Evolutionary conservation across 345 rosid genomes (phyloP).

Genomic region (Mercurialis annua): DNA sequence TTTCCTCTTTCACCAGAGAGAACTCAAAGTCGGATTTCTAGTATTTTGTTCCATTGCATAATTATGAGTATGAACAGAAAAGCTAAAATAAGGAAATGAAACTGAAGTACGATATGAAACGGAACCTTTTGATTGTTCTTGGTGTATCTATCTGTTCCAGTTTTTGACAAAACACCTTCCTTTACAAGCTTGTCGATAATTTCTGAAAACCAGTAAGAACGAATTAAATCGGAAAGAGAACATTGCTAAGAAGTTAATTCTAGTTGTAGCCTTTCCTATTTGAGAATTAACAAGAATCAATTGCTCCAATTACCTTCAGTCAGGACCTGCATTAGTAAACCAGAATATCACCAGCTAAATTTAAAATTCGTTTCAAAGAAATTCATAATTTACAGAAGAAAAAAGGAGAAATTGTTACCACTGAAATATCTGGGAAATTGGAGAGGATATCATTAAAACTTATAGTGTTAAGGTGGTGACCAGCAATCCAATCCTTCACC

Average conservation of each 20-base stretch:
- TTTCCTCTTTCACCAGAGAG: constrained; percentile 70
- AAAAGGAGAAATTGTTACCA: constrained; percentile 35
- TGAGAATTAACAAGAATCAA: constrained; percentile 17
- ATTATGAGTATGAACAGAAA: constrained; percentile 6
- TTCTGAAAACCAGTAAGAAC: constrained; percentile 47
- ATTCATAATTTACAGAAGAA: not conserved
- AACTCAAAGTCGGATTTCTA: constrained; percentile 59
- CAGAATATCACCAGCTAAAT: not conserved
- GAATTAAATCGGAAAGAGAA: constrained; percentile 11
- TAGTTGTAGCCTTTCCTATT: constrained; percentile 13
- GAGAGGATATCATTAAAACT: constrained; percentile 74
- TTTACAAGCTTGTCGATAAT: constrained; percentile 75
- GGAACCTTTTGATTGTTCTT: constrained; percentile 58
- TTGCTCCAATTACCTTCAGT: constrained; percentile 59
- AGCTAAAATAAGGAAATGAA: not conserved
- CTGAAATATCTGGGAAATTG: constrained; percentile 77
- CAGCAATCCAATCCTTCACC: constrained; percentile 77
- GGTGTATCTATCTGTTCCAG: constrained; percentile 59
- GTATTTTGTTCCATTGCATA: constrained; percentile 8
- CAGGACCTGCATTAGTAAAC: constrained; percentile 53
- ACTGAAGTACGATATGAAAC: not conserved
- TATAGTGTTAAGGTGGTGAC: constrained; percentile 46
- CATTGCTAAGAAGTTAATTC: not conserved
- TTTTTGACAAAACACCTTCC: constrained; percentile 56
- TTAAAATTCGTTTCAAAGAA: not conserved